Percentiles rank a stretch among this genome's conserved stretches.
phyloP scores from a whole-genome alignment of 1,139 yeast species.

The Geotrichum aggregatum region DNA sequence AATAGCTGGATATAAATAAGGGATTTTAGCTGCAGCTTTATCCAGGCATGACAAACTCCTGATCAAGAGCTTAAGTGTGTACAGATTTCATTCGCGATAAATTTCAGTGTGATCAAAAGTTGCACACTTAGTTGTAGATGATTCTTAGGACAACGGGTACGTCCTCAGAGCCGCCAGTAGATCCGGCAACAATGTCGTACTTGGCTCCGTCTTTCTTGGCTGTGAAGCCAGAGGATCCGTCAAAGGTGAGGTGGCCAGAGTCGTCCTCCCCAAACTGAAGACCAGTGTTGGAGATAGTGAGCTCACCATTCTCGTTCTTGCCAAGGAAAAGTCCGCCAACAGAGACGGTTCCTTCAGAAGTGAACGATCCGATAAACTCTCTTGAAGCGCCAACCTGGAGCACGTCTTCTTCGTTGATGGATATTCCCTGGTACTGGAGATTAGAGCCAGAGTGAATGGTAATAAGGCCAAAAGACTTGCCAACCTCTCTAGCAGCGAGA shows the following conservation, averaged over 20 bases:
- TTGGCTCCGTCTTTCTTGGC: background rate
- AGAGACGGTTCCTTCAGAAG: background rate
- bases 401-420: background rate
- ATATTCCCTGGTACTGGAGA: background rate
- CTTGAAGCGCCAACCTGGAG: background rate
- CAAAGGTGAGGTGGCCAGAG: background rate
- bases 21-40: no score
- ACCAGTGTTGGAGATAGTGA: background rate
- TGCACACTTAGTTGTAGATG: no score
- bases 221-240: background rate
- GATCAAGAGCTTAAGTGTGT: no score
- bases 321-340: background rate
- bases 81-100: no score
- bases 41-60: no score
- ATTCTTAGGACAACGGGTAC: no score
- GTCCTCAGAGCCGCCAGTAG: no score
- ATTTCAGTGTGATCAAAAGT: no score
- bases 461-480: background rate
- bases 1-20: no score
- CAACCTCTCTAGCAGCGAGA: background rate
- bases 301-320: background rate
- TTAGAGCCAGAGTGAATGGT: background rate
- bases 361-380: background rate
- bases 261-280: background rate
- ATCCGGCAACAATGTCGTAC: no score